A percentile compares a stretch with the other conserved stretches of the same genome.
phyloP scores from a whole-genome alignment of 108 stramenopile species.

The Nannochloropsis gaditana region DNA sequence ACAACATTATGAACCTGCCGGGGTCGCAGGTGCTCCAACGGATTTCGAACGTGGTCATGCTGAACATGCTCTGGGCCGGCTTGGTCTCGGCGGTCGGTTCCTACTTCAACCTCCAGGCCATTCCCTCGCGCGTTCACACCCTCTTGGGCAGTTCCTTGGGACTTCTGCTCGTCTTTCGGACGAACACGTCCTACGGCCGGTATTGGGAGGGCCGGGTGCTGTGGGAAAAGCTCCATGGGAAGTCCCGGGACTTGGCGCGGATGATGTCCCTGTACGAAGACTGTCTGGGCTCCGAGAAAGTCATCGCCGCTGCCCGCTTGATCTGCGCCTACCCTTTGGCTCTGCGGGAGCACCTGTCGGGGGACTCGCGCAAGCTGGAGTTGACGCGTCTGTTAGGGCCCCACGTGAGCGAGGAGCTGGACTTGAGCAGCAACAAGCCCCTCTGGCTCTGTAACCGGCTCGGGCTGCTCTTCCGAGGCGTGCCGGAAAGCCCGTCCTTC shows the following conservation, averaged over 20 bases:
- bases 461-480: conserved; percentile 24
- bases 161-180: conserved; percentile 79
- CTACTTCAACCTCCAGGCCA: conserved; percentile 51
- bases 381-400: conserved; percentile 27
- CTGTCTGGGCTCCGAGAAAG: conserved; percentile 55
- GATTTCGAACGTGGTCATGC: conserved; percentile 27
- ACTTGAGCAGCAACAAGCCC: conserved; percentile 67
- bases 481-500: conserved; percentile 63
- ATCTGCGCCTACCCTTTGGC: conserved; percentile 52
- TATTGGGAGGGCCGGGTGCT: conserved; percentile 83
- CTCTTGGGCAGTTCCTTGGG: conserved; percentile 73
- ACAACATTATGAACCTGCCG: conserved; percentile 74
- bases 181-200: conserved; percentile 79
- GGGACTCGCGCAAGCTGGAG: conserved; percentile 34
- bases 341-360: conserved; percentile 53
- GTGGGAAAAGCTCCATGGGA: conserved; percentile 67
- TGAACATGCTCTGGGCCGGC: conserved; percentile 29
- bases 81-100: conserved; percentile 23
- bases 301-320: conserved; percentile 34
- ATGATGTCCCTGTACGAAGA: conserved; percentile 62
- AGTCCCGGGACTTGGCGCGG: conserved; percentile 65
- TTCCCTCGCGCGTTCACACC: conserved; percentile 64
- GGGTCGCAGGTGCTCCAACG: conserved; percentile 26
- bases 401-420: conserved; percentile 44
- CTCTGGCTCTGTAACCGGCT: conserved; percentile 33